These are phyloP conservation scores for Coemansia sp. DNA, from an alignment of 192 early-diverging fungal genomes.

Conservation along the genomic window DNA sequence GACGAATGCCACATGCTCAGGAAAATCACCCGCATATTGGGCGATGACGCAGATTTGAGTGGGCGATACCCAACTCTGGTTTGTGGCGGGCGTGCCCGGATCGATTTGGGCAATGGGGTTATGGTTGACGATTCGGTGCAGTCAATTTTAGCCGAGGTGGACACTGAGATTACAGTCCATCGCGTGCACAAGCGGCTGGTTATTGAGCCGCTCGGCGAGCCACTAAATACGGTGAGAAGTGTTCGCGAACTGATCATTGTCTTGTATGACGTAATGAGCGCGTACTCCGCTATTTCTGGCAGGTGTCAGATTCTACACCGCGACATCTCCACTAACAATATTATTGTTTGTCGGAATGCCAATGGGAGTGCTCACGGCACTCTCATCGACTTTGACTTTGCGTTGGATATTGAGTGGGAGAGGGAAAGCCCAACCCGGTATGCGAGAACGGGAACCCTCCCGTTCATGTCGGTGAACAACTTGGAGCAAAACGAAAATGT, in stretches of 20 bases:
- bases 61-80: no score
- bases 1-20: no score
- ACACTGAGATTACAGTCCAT: slow-evolving; percentile 28
- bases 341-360: slow-evolving; percentile 8
- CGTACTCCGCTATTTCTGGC: slow-evolving; percentile 16
- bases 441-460: slow-evolving; percentile 9
- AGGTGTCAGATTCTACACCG: slow-evolving; percentile 23
- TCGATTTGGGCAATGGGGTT: neutral
- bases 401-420: neutral
- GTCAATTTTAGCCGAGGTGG: slow-evolving; percentile 8
- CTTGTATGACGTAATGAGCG: slow-evolving; percentile 22
- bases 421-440: neutral
- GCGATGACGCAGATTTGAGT: no score
- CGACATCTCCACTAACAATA: slow-evolving; percentile 28
- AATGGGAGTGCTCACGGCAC: slow-evolving; percentile 3
- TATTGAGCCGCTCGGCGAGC: slow-evolving; percentile 12
- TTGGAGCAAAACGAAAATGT: neutral
- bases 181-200: slow-evolving; percentile 15
- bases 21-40: no score
- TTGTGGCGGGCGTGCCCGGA: neutral
- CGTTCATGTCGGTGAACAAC: slow-evolving; percentile 37
- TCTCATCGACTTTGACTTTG: slow-evolving; percentile 33
- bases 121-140: neutral
- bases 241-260: slow-evolving; percentile 18
- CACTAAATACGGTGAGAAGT: neutral